These are phyloP conservation scores for Sarcodon sp. DNA, from an alignment of 768 basidiomycete species.

Conservation along the genomic window DNA sequence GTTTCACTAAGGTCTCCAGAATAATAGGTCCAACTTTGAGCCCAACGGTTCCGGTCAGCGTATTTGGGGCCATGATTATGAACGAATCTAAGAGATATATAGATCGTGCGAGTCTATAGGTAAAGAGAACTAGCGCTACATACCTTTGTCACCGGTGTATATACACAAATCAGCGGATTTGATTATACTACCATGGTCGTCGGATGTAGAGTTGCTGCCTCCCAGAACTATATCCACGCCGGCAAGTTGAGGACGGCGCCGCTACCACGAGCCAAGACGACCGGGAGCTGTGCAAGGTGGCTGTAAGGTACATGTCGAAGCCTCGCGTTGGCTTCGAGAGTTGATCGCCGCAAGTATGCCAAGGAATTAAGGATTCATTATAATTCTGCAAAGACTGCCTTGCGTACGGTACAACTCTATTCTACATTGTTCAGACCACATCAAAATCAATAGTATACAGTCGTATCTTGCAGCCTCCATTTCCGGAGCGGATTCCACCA, in stretches of 20 bases:
- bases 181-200: background rate
- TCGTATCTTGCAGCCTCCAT: conserved; percentile 72
- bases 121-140: background rate
- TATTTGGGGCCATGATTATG: conserved; percentile 19
- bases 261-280: too few species aligned
- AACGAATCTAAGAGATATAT: background rate
- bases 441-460: conserved; percentile 34
- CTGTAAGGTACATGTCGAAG: too few species aligned
- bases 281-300: too few species aligned
- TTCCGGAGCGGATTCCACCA: conserved; percentile 71
- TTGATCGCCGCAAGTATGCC: too few species aligned
- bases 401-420: too few species aligned
- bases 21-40: conserved; percentile 60
- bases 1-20: conserved; percentile 70
- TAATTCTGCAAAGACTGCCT: too few species aligned
- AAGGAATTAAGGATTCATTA: too few species aligned
- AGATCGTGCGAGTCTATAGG: background rate
- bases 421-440: too few species aligned
- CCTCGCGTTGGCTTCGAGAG: too few species aligned
- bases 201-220: too few species aligned
- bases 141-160: background rate
- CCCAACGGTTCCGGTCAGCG: conserved; percentile 49
- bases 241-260: too few species aligned
- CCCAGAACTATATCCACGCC: too few species aligned
- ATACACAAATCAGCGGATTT: background rate